Evolutionary conservation across 805 yeast genomes (phyloP).

Genomic region (Dipodascopsis tothii): DNA sequence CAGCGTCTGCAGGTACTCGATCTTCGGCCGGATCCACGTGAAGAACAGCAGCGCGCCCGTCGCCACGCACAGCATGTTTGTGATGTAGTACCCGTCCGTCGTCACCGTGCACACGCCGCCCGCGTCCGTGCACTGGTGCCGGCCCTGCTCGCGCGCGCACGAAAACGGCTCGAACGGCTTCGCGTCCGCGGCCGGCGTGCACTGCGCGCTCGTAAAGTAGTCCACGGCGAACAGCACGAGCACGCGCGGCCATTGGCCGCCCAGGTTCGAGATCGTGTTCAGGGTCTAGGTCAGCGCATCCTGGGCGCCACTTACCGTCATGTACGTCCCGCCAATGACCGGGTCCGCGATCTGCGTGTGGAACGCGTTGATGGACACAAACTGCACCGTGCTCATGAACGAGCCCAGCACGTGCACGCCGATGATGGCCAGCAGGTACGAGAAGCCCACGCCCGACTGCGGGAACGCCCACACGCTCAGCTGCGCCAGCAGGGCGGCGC

Average conservation of each 20-base stretch:
- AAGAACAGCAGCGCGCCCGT: slow-evolving; percentile 60
- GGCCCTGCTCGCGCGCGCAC: slow-evolving; percentile 37
- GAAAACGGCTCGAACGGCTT: slow-evolving; percentile 25
- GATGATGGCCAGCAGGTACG: slow-evolving; percentile 65
- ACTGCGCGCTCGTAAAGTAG: slow-evolving; percentile 58
- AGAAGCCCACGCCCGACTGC: slow-evolving; percentile 39
- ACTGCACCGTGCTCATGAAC: slow-evolving; percentile 90
- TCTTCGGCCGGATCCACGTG: slow-evolving; percentile 57
- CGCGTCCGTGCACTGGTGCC: slow-evolving; percentile 41
- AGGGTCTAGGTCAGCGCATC: slow-evolving; percentile 39
- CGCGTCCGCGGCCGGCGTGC: slow-evolving; percentile 33
- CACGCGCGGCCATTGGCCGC: slow-evolving; percentile 97
- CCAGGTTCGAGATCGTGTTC: slow-evolving; percentile 84
- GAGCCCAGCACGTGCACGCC: slow-evolving; percentile 78
- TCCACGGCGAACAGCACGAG: slow-evolving; percentile 75
- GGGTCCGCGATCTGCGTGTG: slow-evolving; percentile 96
- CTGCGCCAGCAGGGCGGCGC: slow-evolving; percentile 71
- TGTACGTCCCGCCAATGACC: slow-evolving; percentile 90
- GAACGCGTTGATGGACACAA: slow-evolving; percentile 89
- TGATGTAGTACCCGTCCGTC: slow-evolving; percentile 77
- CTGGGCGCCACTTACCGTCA: slow-evolving; percentile 47
- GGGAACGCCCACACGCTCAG: slow-evolving; percentile 70
- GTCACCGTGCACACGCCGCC: slow-evolving; percentile 51
- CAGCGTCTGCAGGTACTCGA: slow-evolving; percentile 57
- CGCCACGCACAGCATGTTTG: slow-evolving; percentile 63